A percentile compares a stretch with the other conserved stretches of the same genome.
These are phyloP conservation scores for Neonectria punicea DNA, from an alignment of 2,329 filamentous ascomycete species.

Conservation along the genomic window DNA sequence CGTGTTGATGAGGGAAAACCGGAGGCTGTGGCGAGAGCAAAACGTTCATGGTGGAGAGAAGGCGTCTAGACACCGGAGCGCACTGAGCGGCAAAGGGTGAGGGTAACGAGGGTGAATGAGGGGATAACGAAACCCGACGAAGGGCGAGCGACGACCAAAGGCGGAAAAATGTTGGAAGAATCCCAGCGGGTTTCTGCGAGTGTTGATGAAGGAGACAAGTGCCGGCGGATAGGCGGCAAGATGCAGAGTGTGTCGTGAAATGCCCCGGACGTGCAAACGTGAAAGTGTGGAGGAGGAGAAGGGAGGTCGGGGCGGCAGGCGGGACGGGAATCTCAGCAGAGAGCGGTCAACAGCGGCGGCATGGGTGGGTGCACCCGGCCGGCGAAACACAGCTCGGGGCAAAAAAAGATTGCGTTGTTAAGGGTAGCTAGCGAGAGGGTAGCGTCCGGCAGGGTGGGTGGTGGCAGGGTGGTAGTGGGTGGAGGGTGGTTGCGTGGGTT, in stretches of 20 bases:
- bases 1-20: constrained; percentile 68
- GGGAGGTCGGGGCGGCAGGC: constrained; percentile 26
- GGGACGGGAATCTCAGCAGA: constrained; percentile 28
- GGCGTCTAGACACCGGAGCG: constrained; percentile 6
- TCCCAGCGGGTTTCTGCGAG: not conserved
- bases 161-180: not conserved
- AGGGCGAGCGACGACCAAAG: constrained; percentile 4
- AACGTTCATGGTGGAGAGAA: constrained; percentile 65
- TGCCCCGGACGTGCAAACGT: constrained; percentile 17
- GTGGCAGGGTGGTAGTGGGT: no score
- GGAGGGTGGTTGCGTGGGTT: not conserved
- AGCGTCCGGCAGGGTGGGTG: constrained; percentile 3
- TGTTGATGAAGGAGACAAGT: not conserved
- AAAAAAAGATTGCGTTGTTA: constrained; percentile 29
- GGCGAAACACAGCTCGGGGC: constrained; percentile 22
- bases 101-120: constrained; percentile 19
- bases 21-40: constrained; percentile 69
- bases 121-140: constrained; percentile 28
- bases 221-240: constrained; percentile 11
- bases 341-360: constrained; percentile 31
- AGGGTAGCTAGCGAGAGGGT: constrained; percentile 19
- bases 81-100: constrained; percentile 16
- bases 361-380: constrained; percentile 21
- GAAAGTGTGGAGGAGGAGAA: constrained; percentile 29
- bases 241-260: constrained; percentile 18